Conservation (phyloP, 345 rosid species). For the Salix suchowensis region DNA sequence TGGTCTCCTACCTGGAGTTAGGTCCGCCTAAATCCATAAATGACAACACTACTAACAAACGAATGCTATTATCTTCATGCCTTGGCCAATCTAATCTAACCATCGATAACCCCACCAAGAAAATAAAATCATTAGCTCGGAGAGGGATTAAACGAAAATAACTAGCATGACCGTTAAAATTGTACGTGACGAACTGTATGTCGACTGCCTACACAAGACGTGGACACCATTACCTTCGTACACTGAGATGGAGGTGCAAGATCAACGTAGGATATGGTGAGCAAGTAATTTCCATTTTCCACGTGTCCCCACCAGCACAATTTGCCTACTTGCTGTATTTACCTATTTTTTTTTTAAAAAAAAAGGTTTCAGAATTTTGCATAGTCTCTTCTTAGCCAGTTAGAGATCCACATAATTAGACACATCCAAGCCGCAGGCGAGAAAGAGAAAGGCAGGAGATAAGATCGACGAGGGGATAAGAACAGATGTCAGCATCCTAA, state of each 20-base stretch:
- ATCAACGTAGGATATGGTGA: neutral
- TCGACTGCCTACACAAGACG: neutral
- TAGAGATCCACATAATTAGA: neutral
- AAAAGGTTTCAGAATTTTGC: too few species aligned
- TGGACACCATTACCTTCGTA: neutral
- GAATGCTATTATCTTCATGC: too few species aligned
- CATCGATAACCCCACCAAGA: too few species aligned
- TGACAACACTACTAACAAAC: too few species aligned
- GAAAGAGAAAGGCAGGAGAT: conserved; percentile 18
- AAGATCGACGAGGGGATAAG: conserved; percentile 38
- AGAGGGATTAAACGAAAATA: too few species aligned
- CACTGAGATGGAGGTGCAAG: neutral
- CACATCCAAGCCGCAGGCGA: neutral
- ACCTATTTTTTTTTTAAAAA: neutral
- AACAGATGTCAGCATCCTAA: conserved; percentile 33
- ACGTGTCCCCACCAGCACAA: neutral
- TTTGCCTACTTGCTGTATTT: neutral
- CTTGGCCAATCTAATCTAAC: too few species aligned
- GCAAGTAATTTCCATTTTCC: neutral
- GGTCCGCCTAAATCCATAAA: too few species aligned
- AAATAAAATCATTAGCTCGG: too few species aligned
- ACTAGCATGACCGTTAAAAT: too few species aligned
- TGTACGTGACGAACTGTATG: too few species aligned
- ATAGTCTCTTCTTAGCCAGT: too few species aligned
- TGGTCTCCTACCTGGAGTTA: too few species aligned